Conservation (phyloP, 2,329 filamentous ascomycete genomes). For the Rasamsonia emersonii region DNA sequence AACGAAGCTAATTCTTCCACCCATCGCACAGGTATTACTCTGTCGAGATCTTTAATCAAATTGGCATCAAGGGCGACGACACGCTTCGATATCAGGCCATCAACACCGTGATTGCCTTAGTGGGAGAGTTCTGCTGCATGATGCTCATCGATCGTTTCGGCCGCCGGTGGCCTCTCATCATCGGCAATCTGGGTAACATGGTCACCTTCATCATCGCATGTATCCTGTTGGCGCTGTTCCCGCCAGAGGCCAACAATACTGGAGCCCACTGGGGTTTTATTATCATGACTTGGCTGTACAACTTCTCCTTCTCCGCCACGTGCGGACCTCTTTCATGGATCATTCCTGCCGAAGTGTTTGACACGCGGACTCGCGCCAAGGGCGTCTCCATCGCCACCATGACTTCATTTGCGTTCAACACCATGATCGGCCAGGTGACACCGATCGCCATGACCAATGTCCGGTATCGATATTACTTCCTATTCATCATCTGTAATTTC, state of each 20-base stretch:
- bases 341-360: slow-evolving; percentile 61
- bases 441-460: slow-evolving; percentile 49
- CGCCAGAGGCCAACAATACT: slow-evolving; percentile 44
- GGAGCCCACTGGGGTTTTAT: slow-evolving; percentile 67
- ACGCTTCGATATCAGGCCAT: slow-evolving; percentile 70
- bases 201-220: slow-evolving; percentile 63
- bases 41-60: slow-evolving; percentile 56
- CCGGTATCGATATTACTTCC: slow-evolving; percentile 50
- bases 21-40: slow-evolving; percentile 50
- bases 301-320: slow-evolving; percentile 64
- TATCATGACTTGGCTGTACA: slow-evolving; percentile 68
- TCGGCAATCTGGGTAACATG: slow-evolving; percentile 63
- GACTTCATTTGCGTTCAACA: slow-evolving; percentile 66
- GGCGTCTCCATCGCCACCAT: slow-evolving; percentile 68
- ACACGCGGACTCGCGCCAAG: slow-evolving; percentile 65
- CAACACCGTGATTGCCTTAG: slow-evolving; percentile 59
- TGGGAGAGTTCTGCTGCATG: slow-evolving; percentile 62
- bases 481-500: slow-evolving; percentile 61
- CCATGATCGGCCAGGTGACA: slow-evolving; percentile 63
- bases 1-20: background rate
- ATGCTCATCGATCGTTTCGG: slow-evolving; percentile 58
- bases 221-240: slow-evolving; percentile 50
- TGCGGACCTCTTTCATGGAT: slow-evolving; percentile 61
- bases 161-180: slow-evolving; percentile 62
- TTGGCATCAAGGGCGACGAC: slow-evolving; percentile 57